Evolutionary conservation across 2,329 filamentous ascomycete genomes (phyloP).

Genomic region (Clarireedia paspali): DNA sequence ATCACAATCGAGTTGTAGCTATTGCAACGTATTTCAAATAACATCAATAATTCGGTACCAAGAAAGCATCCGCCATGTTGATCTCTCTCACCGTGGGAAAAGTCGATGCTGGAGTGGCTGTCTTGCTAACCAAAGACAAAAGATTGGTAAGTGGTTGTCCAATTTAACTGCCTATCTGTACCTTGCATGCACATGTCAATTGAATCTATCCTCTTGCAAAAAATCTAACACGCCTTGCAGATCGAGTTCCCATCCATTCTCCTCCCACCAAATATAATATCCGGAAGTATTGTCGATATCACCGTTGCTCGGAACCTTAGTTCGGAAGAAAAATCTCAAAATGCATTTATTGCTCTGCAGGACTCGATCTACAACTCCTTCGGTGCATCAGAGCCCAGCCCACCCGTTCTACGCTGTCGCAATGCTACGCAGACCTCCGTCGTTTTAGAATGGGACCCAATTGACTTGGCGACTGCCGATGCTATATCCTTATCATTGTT

Average conservation of each 20-base stretch:
- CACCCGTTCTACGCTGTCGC: constrained; percentile 78
- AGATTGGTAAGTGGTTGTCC: constrained; percentile 60
- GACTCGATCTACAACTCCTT: constrained; percentile 81
- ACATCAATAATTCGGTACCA: neutral
- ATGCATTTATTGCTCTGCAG: constrained; percentile 78
- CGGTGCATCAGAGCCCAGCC: constrained; percentile 67
- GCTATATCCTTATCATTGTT: constrained; percentile 84
- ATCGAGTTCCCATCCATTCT: constrained; percentile 99
- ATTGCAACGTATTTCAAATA: constrained; percentile 20
- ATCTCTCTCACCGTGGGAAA: constrained; percentile 98
- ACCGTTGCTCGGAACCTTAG: constrained; percentile 79
- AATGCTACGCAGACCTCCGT: constrained; percentile 98
- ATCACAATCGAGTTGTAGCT: constrained; percentile 12
- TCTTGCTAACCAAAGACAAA: constrained; percentile 94
- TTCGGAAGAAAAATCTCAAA: constrained; percentile 68
- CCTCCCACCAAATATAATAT: constrained; percentile 88
- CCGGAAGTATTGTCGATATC: constrained; percentile 96
- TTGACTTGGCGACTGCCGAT: constrained; percentile 86
- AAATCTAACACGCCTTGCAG: constrained; percentile 40
- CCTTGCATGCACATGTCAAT: neutral
- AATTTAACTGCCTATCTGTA: neutral
- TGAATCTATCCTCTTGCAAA: constrained; percentile 8
- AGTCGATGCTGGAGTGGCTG: constrained; percentile 96
- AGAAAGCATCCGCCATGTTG: constrained; percentile 55
- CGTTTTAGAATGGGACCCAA: constrained; percentile 95